These are phyloP conservation scores for Microascus cirrosus DNA, from an alignment of 2,329 filamentous ascomycete genomes.

Conservation along the genomic window DNA sequence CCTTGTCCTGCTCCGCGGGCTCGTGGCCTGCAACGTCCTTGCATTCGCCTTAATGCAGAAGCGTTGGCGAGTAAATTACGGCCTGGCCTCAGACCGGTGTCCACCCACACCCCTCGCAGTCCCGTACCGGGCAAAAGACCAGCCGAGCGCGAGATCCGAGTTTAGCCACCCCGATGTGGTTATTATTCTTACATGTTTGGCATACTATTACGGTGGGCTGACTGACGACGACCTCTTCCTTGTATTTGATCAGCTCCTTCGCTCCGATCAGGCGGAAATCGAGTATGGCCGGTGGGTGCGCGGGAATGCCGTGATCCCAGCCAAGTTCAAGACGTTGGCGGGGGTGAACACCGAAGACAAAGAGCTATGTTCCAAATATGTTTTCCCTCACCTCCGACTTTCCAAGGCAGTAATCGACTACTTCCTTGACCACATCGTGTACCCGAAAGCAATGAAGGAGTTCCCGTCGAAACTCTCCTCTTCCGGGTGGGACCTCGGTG, in stretches of 20 bases:
- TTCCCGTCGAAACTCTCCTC: constrained; percentile 52
- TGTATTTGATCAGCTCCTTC: constrained; percentile 32
- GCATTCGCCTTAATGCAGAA: constrained; percentile 42
- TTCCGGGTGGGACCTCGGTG: constrained; percentile 57
- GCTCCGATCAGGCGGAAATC: constrained; percentile 36
- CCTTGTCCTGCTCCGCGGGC: constrained; percentile 39
- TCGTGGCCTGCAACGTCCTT: constrained; percentile 45
- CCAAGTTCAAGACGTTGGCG: constrained; percentile 25
- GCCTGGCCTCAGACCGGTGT: constrained; percentile 30
- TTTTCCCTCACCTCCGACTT: constrained; percentile 43
- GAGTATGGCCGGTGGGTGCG: constrained; percentile 42
- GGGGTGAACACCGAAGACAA: constrained; percentile 50
- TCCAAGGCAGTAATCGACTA: constrained; percentile 50
- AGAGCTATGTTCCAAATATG: constrained; percentile 26
- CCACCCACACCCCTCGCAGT: constrained; percentile 39
- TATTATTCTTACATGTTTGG: constrained; percentile 42
- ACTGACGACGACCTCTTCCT: constrained; percentile 33
- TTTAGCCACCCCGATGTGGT: constrained; percentile 52
- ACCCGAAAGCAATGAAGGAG: constrained; percentile 49
- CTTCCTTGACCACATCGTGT: constrained; percentile 47
- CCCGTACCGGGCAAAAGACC: constrained; percentile 49
- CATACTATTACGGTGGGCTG: constrained; percentile 47
- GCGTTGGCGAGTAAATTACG: constrained; percentile 56
- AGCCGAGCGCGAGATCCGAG: constrained; percentile 41
- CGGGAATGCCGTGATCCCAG: constrained; percentile 19